Base-by-base conservation (phyloP, 306 rosid species). In the Prunus padus region DNA sequence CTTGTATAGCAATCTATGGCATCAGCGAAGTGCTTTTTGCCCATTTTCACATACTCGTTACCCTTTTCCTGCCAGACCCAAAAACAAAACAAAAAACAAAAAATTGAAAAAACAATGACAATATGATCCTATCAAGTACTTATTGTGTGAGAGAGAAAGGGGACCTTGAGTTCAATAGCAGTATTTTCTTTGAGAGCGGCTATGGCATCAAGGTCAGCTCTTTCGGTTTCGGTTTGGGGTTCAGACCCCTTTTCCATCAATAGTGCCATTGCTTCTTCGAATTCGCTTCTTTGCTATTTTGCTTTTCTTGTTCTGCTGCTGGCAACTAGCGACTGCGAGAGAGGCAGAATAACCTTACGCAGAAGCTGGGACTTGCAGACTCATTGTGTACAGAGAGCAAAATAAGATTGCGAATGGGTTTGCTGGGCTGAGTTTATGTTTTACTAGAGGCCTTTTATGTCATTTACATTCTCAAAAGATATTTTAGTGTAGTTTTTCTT, bases 151-250 rank as follows among this genome's bases (percentile, higher is more conserved):
- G 74, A 73, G 26, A 69, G 28, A 51, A 25, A 54, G 72, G 65
- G 59, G 57, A 89, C 98, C 92, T 93, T 93, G 66, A 93, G 76
- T 79, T 91, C 98, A 50, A 85, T 11, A 23, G 97, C 96, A 47
- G 97, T 31, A 50, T 93, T 86, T 20, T 89, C 89, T 83, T 95
- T 95, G 75, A 95, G 70, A n/a, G 99, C 89, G 71, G 90, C 76
- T 62, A 95, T 95, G 82, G 99, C 98, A 46, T 91, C 98, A 67
- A 91, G 92, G 94, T 91, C 96, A 14, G 94, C 97, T 28, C 72
- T 93, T 51, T 93, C 97, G 65, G 10, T 74, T 70, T 94, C 91
- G 9, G 97, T 89, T 44, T 84, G 81, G 49, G 97, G 97, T 56
- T 88, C 92, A 1, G 96, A 84, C 76, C 91, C 96, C 40, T 77